These are phyloP conservation scores for Chrysosporium keratinophilum DNA, from an alignment of 2,329 filamentous ascomycete genomes.

Conservation along the genomic window DNA sequence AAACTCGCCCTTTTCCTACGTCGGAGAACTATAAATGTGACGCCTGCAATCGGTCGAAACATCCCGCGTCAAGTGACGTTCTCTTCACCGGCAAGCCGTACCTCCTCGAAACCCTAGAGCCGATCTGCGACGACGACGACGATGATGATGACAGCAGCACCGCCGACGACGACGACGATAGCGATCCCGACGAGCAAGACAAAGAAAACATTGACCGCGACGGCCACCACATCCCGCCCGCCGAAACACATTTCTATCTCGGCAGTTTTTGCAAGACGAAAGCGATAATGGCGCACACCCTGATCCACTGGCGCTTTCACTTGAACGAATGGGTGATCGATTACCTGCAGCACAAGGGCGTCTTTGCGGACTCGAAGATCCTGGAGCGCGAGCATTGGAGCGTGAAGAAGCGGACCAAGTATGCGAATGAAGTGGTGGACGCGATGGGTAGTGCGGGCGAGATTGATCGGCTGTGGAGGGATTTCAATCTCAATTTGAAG, in stretches of 20 bases:
- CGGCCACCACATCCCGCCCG: constrained; percentile 38
- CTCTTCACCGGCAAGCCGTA: constrained; percentile 58
- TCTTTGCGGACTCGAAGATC: constrained; percentile 49
- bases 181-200: constrained; percentile 24
- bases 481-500: constrained; percentile 56
- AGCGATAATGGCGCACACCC: constrained; percentile 58
- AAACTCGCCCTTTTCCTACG: constrained; percentile 38
- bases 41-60: constrained; percentile 59
- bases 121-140: constrained; percentile 46
- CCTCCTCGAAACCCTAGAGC: constrained; percentile 53
- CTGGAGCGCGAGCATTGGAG: constrained; percentile 53
- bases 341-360: constrained; percentile 49
- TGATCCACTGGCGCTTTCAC: constrained; percentile 65
- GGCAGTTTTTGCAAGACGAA: constrained; percentile 52
- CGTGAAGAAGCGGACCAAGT: constrained; percentile 47
- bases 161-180: constrained; percentile 34
- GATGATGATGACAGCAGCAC: constrained; percentile 22
- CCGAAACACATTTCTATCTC: constrained; percentile 41
- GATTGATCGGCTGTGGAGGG: constrained; percentile 51
- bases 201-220: constrained; percentile 37
- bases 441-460: constrained; percentile 51
- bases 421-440: constrained; percentile 55
- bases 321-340: constrained; percentile 62
- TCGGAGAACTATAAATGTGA: constrained; percentile 47
- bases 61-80: constrained; percentile 57